phyloP scores from a whole-genome alignment of 2,329 filamentous ascomycete genomes.

The Fusarium globosum region DNA sequence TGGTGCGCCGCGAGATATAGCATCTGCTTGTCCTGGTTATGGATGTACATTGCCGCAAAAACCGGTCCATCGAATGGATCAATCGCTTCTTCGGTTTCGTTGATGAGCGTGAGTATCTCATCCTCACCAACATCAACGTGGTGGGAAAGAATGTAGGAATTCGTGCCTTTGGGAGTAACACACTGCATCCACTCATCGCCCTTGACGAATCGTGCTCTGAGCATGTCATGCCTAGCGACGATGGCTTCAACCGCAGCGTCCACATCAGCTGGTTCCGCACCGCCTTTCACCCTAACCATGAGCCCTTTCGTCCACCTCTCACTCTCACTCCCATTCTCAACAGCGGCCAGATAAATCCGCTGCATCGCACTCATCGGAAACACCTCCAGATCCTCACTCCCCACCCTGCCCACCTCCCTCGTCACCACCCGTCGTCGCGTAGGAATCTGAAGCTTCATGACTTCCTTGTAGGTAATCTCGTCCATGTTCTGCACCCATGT shows the following conservation, averaged over 20 bases:
- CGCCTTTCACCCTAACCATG: slow-evolving; percentile 57
- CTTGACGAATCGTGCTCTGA: slow-evolving; percentile 58
- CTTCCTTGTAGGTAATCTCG: slow-evolving; percentile 57
- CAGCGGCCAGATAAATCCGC: not conserved
- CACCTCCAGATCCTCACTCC: slow-evolving; percentile 46
- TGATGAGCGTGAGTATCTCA: slow-evolving; percentile 56
- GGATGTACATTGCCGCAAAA: slow-evolving; percentile 62
- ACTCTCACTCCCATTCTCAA: not conserved
- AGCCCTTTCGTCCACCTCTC: slow-evolving; percentile 64
- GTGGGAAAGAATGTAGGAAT: slow-evolving; percentile 58
- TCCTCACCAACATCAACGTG: slow-evolving; percentile 54
- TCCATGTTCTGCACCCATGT: slow-evolving; percentile 67
- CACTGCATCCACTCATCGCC: slow-evolving; percentile 60
- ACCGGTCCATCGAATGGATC: slow-evolving; percentile 63
- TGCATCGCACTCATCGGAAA: slow-evolving; percentile 66
- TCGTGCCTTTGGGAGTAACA: slow-evolving; percentile 53
- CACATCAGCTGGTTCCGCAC: slow-evolving; percentile 56
- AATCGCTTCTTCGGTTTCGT: slow-evolving; percentile 56
- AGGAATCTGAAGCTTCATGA: slow-evolving; percentile 58
- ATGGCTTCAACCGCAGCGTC: slow-evolving; percentile 61
- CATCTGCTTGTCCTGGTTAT: slow-evolving; percentile 59
- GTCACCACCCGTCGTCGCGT: slow-evolving; percentile 47
- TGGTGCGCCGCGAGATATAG: slow-evolving; percentile 64
- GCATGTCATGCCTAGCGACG: slow-evolving; percentile 63
- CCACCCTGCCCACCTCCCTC: not conserved